Base-by-base conservation (phyloP, 192 early-diverging fungal genomes). In the Irineochytrium annulatum region DNA sequence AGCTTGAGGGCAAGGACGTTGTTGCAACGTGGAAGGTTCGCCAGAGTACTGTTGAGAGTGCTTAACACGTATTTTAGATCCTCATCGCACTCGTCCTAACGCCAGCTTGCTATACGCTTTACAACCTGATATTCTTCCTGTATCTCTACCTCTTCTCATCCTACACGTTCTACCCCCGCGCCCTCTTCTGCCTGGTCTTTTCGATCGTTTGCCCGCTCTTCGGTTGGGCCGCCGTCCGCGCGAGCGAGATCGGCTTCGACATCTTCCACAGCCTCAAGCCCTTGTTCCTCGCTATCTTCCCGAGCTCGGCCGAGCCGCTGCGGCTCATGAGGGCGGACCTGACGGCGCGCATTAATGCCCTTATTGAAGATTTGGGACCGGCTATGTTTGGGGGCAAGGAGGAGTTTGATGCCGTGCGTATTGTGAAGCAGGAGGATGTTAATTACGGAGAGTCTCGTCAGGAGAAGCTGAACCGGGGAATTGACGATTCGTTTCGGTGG, bases 1-100 rank as follows among this genome's bases (percentile, higher is more conserved):
- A 99, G 67, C 87, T 99, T 62, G 86, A 87, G 48, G 97, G 92
- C 26, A 81, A 87, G 32, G 97, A 99, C 63, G 97, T 99, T 6
- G 76, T 99, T 19, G 92, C 91, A 0, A 96, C 96, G 3, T 97
- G 94, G 96, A 97, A 97, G 58, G 67, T 81, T 0, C 59, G 73
- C 17, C 59, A 60, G 3, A 46, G 71, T 1, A 28, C 35, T 28
- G 52, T 65, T 8, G 32, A 55, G 34, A 17, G 5, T 52, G 24
- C 35, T 62, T 65, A 8, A 6, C 27, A 11, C 16, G 6, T 28
- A 16, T 43, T 56, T 53, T 19, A 32, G 69, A 72, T 93, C 13
- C 66, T 93, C 4, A 85, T 92, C 22, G 84, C 80, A 24, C 67
- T 89, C 26, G 90, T 82, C 0, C 76, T 94, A 27, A 80, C 87